Evolutionary conservation across 2,329 filamentous ascomycete species (phyloP).

Genomic region (Fusarium cicatricum): DNA sequence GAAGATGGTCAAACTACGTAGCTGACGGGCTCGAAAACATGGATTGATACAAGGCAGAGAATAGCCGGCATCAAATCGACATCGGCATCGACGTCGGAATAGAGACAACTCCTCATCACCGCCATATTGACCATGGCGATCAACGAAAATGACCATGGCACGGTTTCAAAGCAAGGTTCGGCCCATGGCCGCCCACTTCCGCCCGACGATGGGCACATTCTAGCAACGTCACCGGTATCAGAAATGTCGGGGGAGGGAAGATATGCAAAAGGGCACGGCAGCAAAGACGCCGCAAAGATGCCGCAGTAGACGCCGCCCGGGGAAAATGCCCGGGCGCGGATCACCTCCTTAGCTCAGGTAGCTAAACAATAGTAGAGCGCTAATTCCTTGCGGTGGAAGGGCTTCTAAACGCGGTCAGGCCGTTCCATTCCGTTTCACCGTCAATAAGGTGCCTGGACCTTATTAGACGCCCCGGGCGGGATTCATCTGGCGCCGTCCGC

Average conservation of each 20-base stretch:
- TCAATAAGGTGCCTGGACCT: too few species aligned
- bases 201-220: conserved; percentile 28
- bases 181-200: conserved; percentile 24
- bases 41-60: not conserved
- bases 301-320: conserved; percentile 12
- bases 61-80: not conserved
- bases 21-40: not conserved
- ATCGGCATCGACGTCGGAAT: conserved; percentile 5
- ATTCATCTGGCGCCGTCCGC: conserved; percentile 14
- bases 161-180: conserved; percentile 10
- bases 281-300: conserved; percentile 8
- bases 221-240: not conserved
- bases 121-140: not conserved
- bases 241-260: not conserved
- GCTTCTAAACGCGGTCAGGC: too few species aligned
- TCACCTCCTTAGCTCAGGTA: not conserved
- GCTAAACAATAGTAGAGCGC: too few species aligned
- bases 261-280: conserved; percentile 1
- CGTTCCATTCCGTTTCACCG: too few species aligned
- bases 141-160: conserved; percentile 4
- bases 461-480: too few species aligned
- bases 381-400: too few species aligned
- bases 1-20: not conserved
- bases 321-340: conserved; percentile 4
- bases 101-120: not conserved